A percentile compares a stretch with the other conserved stretches of the same genome.
These are phyloP conservation scores for Neocatenulostroma microsporum DNA, from an alignment of 2,329 filamentous ascomycete species.

Conservation along the genomic window DNA sequence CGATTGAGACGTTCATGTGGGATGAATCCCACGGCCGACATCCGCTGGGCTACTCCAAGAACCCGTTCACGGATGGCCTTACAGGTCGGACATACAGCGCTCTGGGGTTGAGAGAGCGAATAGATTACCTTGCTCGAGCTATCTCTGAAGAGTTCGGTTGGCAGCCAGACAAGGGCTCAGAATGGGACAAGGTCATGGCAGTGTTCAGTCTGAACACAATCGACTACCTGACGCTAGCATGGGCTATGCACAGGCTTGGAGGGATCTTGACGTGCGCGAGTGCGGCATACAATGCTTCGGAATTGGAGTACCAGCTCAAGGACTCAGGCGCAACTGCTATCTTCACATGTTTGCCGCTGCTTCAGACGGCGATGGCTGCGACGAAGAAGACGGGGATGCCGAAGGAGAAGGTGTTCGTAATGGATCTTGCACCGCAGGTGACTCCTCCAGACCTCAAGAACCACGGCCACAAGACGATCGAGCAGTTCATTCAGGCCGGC, in stretches of 20 bases:
- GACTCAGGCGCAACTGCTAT: constrained; percentile 61
- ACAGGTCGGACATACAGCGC: constrained; percentile 55
- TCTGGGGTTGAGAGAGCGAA: constrained; percentile 55
- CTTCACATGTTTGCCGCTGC: constrained; percentile 62
- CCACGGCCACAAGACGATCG: constrained; percentile 54
- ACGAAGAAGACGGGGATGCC: constrained; percentile 57
- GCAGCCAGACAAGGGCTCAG: constrained; percentile 59
- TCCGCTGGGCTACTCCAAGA: constrained; percentile 54
- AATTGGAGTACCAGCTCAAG: constrained; percentile 64
- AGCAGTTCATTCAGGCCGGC: constrained; percentile 59
- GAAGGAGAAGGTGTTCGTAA: constrained; percentile 57
- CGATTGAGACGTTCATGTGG: constrained; percentile 69
- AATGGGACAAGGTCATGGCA: constrained; percentile 74
- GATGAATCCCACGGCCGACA: constrained; percentile 62
- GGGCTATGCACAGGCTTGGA: constrained; percentile 66
- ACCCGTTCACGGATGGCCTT: constrained; percentile 70
- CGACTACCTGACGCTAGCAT: constrained; percentile 64
- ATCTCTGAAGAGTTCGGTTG: constrained; percentile 65
- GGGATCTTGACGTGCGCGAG: constrained; percentile 69
- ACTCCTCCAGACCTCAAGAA: constrained; percentile 42
- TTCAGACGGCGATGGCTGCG: constrained; percentile 57
- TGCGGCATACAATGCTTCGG: constrained; percentile 61
- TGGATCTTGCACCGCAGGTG: constrained; percentile 55
- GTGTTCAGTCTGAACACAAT: constrained; percentile 80
- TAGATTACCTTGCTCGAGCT: constrained; percentile 60